phyloP scores from a whole-genome alignment of 2,329 filamentous ascomycete genomes.

The Pyrenophora teres region DNA sequence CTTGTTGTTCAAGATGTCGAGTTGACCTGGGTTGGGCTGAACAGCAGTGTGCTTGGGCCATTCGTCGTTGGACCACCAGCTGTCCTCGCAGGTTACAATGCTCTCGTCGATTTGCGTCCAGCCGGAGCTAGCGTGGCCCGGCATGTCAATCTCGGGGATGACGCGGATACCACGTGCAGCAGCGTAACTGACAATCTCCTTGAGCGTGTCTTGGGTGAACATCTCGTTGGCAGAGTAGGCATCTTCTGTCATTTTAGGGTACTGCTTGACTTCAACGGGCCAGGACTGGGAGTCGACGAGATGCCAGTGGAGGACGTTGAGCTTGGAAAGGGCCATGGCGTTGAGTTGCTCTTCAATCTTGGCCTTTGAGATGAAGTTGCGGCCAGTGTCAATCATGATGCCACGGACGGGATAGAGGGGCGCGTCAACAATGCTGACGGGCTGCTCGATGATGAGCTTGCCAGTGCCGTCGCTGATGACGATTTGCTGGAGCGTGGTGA shows the following conservation, averaged over 20 bases:
- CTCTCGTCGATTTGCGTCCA: constrained; percentile 62
- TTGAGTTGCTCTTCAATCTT: constrained; percentile 62
- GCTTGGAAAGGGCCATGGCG: constrained; percentile 60
- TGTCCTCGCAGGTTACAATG: constrained; percentile 61
- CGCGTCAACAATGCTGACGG: constrained; percentile 56
- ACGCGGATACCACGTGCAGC: constrained; percentile 62
- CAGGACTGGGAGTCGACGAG: constrained; percentile 61
- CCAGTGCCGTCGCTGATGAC: constrained; percentile 55
- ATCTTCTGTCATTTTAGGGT: constrained; percentile 59
- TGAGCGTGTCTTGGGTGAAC: constrained; percentile 53
- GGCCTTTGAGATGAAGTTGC: constrained; percentile 58
- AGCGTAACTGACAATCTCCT: constrained; percentile 55
- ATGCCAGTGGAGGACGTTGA: constrained; percentile 64
- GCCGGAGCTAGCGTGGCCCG: constrained; percentile 60
- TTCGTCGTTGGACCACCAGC: constrained; percentile 65
- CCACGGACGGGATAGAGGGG: constrained; percentile 61
- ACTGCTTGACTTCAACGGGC: constrained; percentile 56
- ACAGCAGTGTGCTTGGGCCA: constrained; percentile 61
- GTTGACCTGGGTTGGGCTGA: constrained; percentile 61
- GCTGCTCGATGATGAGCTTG: constrained; percentile 57
- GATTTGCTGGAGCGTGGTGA: constrained; percentile 63
- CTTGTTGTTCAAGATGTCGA: constrained; percentile 61
- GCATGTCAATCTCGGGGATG: constrained; percentile 67
- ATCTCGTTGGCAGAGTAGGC: constrained; percentile 58
- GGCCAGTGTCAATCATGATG: constrained; percentile 60